Conservation (phyloP, 768 basidiomycete genomes). For the Phaeolepiota aurea region DNA sequence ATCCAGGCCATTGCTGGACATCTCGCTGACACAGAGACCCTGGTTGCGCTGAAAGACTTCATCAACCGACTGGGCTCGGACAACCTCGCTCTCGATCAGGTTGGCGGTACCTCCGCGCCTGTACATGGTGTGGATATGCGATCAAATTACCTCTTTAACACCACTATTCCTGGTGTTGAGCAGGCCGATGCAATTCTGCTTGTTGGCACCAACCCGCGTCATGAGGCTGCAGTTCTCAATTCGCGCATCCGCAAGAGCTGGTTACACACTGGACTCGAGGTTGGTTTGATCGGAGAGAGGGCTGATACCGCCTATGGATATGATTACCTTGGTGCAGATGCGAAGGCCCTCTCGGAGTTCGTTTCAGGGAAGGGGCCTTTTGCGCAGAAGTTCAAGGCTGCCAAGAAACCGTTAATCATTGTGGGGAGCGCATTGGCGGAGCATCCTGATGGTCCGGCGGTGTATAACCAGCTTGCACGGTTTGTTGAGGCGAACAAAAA, state of each 20-base stretch:
- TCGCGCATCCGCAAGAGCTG: slow-evolving; percentile 94
- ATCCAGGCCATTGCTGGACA: slow-evolving; percentile 93
- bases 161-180: slow-evolving; percentile 85
- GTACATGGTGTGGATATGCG: slow-evolving; percentile 83
- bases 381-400: slow-evolving; percentile 78
- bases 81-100: slow-evolving; percentile 78
- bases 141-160: slow-evolving; percentile 95
- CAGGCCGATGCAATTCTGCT: slow-evolving; percentile 88
- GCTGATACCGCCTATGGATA: slow-evolving; percentile 92
- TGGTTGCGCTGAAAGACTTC: slow-evolving; percentile 91
- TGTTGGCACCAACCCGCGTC: slow-evolving; percentile 93
- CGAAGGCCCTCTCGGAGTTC: slow-evolving; percentile 71
- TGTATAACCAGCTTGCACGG: slow-evolving; percentile 69
- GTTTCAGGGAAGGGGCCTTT: slow-evolving; percentile 73
- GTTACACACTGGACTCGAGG: slow-evolving; percentile 79
- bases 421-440: slow-evolving; percentile 84
- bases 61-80: slow-evolving; percentile 92
- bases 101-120: slow-evolving; percentile 58
- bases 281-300: slow-evolving; percentile 85
- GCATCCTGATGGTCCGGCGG: slow-evolving; percentile 74
- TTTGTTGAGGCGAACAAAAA: slow-evolving; percentile 74
- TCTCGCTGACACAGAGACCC: slow-evolving; percentile 87
- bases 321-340: slow-evolving; percentile 76
- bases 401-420: slow-evolving; percentile 88
- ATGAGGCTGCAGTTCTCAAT: slow-evolving; percentile 96